Base-by-base conservation (phyloP, 352 stramenopile species). In the Phytophthora parvispora region DNA sequence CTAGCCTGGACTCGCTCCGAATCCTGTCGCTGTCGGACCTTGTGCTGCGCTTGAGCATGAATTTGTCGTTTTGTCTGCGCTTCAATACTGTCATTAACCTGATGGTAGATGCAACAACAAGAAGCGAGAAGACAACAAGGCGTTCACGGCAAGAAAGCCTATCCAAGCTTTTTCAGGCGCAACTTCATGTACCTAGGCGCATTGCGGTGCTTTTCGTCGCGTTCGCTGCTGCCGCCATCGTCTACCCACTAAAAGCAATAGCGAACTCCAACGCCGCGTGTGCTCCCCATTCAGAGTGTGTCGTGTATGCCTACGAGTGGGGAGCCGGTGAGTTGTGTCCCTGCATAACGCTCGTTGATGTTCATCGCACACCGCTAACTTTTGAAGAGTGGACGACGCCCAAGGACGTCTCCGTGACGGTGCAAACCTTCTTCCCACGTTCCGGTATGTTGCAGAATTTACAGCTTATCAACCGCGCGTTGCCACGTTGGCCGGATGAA, bases 401-500 rank as follows among this genome's bases (percentile, higher is more conserved):
- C 1, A 20, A 53, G 4, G 28, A 73, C 12, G 67, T 64, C n/a
- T 72, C 56, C 1, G 62, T 64, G 16, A 63, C 6, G 0, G 72
- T 80, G 0, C 27, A 76, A 15, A 20, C 51, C 4, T 54, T 80
- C 1, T 60, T n/a, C n/a, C n/a, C 75, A 15, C 43, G 42, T 1
- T 61, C 74, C 18, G 80, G 80, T 1, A 56, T 70, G n/a, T 51
- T 87, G 6, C 60, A 57, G 3, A 69, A 67, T 5, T 42, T 87
- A 9, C 77, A 86, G 31, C 31, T 85, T n/a, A 74, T 78, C 40
- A 84, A 87, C 42, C 68, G 64, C 1, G 58, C 9, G 0, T 34
- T 87, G 1, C 20, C 38, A 5, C 48, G 38, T 4, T 66, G 29
- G 55, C 74, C 79, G 1, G 55, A 70, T 0, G 54, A 77, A 27